Base-by-base conservation (phyloP, 805 yeast genomes). In the Zygosaccharomyces bisporus region DNA sequence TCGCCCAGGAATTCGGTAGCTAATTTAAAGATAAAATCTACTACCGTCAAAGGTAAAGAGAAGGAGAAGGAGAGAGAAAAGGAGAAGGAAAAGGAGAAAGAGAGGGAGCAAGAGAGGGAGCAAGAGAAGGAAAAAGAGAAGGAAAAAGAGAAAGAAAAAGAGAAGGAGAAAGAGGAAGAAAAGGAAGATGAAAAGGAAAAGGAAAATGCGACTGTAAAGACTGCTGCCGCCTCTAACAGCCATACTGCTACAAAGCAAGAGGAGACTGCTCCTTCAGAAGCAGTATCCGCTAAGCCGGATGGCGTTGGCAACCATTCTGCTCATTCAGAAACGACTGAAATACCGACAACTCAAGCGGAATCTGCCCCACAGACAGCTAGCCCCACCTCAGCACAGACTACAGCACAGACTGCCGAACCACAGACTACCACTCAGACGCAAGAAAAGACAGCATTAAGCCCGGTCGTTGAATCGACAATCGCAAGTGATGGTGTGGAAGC, bases 1-100 rank as follows among this genome's bases (percentile, higher is more conserved):
- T 47, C 51, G 14, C 51, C 51, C 12, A 44, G 33, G 38, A 38
- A 42, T n/a, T 19, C 47, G 3, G 35, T 43, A n/a, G 47, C 51
- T 1, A 41, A 30, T 31, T 20, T 47, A 34, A 50, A 41, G 41
- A 41, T 41, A 33, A 39, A 37, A 25, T 37, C 44, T n/a, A 41
- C 44, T 23, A 39, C 50, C 13, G 40, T 43, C 4, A 50, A 44
- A 38, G 45, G 42, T 18, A 46, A 44, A 37, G 45, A 44, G 17
- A 34, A 37, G 41, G 49, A 46, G 20, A 36, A 24, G 17, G 43
- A 27, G 30, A 43, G 32, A 42, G 42, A 12, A 38, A 24, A 10
- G 50, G 20, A 21, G 46, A 34, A 21, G 48, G 38, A 17, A 30
- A 36, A 32, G 39, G 41, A 23, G 41, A 42, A 10, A 40, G n/a